Percentiles rank a stretch among this genome's conserved stretches.
These are phyloP conservation scores for Pezicula carpinea DNA, from an alignment of 2,329 filamentous ascomycete species.

Conservation along the genomic window DNA sequence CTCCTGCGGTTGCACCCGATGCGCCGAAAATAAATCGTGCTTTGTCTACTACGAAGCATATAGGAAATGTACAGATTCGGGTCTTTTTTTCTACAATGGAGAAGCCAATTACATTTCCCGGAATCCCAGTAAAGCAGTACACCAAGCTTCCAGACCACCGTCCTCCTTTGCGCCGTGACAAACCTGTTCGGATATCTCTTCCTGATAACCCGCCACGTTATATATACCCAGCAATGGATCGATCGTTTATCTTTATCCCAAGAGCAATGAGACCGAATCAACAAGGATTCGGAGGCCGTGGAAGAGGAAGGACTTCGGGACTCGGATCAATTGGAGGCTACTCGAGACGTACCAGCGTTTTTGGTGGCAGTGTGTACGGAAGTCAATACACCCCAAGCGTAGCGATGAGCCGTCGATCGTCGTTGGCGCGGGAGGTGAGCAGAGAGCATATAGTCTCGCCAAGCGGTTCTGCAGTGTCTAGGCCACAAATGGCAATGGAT, in stretches of 20 bases:
- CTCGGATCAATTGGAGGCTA: constrained; percentile 62
- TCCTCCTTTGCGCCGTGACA: constrained; percentile 89
- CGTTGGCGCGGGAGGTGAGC: constrained; percentile 61
- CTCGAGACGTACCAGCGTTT: constrained; percentile 80
- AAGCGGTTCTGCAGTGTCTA: constrained; percentile 70
- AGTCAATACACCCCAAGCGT: constrained; percentile 67
- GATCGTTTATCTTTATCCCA: constrained; percentile 98
- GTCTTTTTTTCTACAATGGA: constrained; percentile 76
- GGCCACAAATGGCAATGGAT: constrained; percentile 58
- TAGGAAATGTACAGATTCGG: constrained; percentile 81
- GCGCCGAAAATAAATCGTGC: constrained; percentile 65
- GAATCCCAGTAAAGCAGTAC: constrained; percentile 81
- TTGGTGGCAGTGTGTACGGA: constrained; percentile 57
- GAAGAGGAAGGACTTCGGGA: constrained; percentile 64
- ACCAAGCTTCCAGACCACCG: constrained; percentile 92
- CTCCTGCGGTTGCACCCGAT: constrained; percentile 40
- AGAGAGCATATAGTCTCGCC: constrained; percentile 78
- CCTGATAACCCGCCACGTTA: constrained; percentile 77
- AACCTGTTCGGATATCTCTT: constrained; percentile 89
- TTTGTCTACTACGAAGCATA: constrained; percentile 77
- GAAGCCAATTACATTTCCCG: constrained; percentile 64
- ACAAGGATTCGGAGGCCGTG: constrained; percentile 62
- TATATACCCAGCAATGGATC: constrained; percentile 82
- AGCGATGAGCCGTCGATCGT: constrained; percentile 84
- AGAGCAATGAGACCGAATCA: constrained; percentile 90